Base-by-base conservation (phyloP, 306 rosid species). In the Rosa persica region DNA sequence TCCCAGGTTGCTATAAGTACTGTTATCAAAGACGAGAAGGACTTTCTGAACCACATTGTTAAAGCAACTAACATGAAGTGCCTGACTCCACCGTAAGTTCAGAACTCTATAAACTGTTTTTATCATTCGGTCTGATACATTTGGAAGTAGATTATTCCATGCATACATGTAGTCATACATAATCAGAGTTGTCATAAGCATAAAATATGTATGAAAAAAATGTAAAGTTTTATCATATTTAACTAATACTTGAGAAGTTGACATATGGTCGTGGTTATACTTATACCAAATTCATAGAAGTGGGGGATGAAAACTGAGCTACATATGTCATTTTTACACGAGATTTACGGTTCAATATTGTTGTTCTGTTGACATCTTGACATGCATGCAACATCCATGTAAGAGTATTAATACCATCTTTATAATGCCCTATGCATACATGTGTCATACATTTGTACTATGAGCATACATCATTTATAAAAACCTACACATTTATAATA, bases 61-160 rank as follows among this genome's bases (percentile, higher is more conserved):
- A 93, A 90, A 83, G 90, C 94, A 36, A 93, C 96, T 17, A 93
- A 93, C 82, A 93, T 93, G 98, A 93, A 91, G 83, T 93, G 98
- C 90, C 85, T 93, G 75, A 93, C 98, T 61, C 96, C 96, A 43
- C 91, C 81, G 96, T 93, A 88, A 84, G 94, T 85, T 68, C 80
- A 70, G 8, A 23, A 48, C 78, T 25, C 27, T 80, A 62, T 55
- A 13, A 73, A 75, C 57, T 34, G 12, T n/a, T 49, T 27, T 81
- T 80, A 61, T 83, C 17, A 13, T 16, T 49, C 5, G 5, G 4
- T 49, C 20, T 49, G 17, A 6, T 42, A 39, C 8, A 42, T 6
- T 34, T 27, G 11, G 0, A 4, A 30, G 55, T 13, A 23, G 3
- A 58, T 11, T 10, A 39, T 74, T 38, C 15, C 36, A 2, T 38